These are phyloP conservation scores for Mycena belliarum DNA, from an alignment of 768 basidiomycete genomes.

Conservation along the genomic window DNA sequence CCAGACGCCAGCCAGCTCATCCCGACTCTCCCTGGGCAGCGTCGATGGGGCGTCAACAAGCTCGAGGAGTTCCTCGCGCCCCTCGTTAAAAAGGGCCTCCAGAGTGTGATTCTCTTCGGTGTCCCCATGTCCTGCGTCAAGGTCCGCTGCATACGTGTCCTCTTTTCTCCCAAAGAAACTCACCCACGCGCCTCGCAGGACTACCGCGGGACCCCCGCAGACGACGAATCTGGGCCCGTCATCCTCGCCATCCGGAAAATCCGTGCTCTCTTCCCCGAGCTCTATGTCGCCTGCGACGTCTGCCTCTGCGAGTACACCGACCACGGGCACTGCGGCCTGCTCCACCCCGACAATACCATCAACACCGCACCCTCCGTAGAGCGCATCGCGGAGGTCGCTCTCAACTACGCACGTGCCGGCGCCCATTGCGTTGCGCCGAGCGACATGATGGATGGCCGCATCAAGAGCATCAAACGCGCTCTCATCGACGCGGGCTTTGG, in stretches of 20 bases:
- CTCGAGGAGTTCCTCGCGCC: slow-evolving; percentile 87
- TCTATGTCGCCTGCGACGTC: slow-evolving; percentile 93
- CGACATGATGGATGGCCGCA: slow-evolving; percentile 99
- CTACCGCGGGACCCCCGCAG: slow-evolving; percentile 79
- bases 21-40: slow-evolving; percentile 78
- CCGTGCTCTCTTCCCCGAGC: slow-evolving; percentile 70
- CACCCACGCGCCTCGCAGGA: slow-evolving; percentile 63
- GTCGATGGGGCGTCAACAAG: slow-evolving; percentile 93
- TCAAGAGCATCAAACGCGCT: slow-evolving; percentile 83
- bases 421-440: slow-evolving; percentile 98
- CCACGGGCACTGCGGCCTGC: slow-evolving; percentile 93
- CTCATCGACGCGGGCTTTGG: slow-evolving; percentile 83
- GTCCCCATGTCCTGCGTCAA: slow-evolving; percentile 82
- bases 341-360: slow-evolving; percentile 75
- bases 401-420: slow-evolving; percentile 92
- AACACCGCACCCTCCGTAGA: slow-evolving; percentile 74
- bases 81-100: slow-evolving; percentile 85
- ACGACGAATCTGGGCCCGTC: slow-evolving; percentile 88
- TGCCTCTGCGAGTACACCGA: slow-evolving; percentile 99
- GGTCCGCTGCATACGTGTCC: slow-evolving; percentile 44
- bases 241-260: slow-evolving; percentile 88
- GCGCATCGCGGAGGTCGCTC: slow-evolving; percentile 91
- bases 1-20: slow-evolving; percentile 82
- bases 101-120: slow-evolving; percentile 93
- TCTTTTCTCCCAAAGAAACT: neutral